Base-by-base conservation (phyloP, 2,329 filamentous ascomycete species). In the Penicillium concentricum region DNA sequence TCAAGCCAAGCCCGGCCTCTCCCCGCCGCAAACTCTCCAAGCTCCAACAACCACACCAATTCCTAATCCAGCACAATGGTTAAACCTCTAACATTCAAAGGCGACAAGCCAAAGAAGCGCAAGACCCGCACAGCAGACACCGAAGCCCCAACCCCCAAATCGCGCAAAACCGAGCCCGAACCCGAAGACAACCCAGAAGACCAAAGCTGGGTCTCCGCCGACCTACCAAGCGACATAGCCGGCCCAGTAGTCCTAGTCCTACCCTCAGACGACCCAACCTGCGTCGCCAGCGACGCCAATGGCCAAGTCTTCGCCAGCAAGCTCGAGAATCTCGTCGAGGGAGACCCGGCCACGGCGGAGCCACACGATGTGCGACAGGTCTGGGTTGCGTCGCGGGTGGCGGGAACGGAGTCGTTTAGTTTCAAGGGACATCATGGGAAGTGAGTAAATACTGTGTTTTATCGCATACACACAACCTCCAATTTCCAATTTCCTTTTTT, bases 311-410 rank as follows among this genome's bases (percentile, higher is more conserved):
- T 96, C 74, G 82, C 90, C 5, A 86, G 89, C 65, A 78, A 82
- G 15, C 79, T 99, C 48, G 91, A 96, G 79, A 97, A 97, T 71
- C 87, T 96, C 35, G 84, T 96, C 58, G 92, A 97, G 56, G 86
- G 81, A 26, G 89, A 96, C 70, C 84, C 90, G 3, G 74, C 82
- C n/a, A 96, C 87, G 5, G 91, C 93, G 9, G 94, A 99, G 76
- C 94, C 94, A 48, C 92, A 97, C 74, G 92, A 97, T 73, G 92
- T 97, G 58, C 82, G 93, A 59, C 92, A 97, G 78, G 94, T 99
- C 16, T 99, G 93, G 90, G 85, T 97, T 62, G 91, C 90, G 58
- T 96, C 89, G 66, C 84, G 84, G 63, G 87, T 97, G 13, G 84
- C 88, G 0, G 93, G 93, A 4, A 93, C 89, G 1, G 90, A 95